Percentiles rank a stretch among this genome's conserved stretches.
phyloP scores from a whole-genome alignment of 108 stramenopile genomes.

The Cyclotella cryptica region DNA sequence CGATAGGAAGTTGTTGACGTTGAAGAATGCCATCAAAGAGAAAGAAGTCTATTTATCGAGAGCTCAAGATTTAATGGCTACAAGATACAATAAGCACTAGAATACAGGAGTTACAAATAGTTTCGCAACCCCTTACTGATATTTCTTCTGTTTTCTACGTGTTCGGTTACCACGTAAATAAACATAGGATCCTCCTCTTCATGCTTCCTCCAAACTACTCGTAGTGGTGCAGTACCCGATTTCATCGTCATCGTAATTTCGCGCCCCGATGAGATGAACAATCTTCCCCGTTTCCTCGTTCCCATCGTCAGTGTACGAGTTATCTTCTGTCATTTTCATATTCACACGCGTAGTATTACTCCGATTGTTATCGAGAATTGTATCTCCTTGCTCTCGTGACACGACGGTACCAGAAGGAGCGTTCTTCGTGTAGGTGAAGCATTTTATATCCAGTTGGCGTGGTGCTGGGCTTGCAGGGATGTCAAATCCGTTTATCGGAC shows the following conservation, averaged over 20 bases:
- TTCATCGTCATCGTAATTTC: conserved; percentile 1
- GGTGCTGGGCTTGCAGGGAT: conserved; percentile 5
- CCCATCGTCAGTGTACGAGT: background rate
- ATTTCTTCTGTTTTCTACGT: no score
- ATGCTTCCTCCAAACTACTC: background rate
- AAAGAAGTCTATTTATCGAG: conserved; percentile 5
- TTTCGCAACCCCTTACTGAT: background rate
- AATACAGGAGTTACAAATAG: no score
- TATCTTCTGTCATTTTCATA: background rate
- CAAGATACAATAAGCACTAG: conserved; percentile 9
- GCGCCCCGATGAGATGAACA: conserved; percentile 1
- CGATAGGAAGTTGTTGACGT: conserved; percentile 17
- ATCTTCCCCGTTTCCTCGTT: background rate
- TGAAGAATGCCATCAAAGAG: background rate
- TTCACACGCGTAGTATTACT: background rate
- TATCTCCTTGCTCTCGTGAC: background rate
- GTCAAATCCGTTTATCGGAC: conserved; percentile 10
- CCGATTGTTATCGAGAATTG: background rate
- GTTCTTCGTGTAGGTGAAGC: conserved; percentile 6
- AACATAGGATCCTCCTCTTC: background rate
- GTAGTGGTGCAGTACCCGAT: background rate
- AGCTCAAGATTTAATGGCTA: conserved; percentile 5
- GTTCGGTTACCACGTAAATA: no score
- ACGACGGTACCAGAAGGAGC: background rate
- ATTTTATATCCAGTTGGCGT: background rate